Conservation (phyloP, 2,329 filamentous ascomycete species). For the Alternaria gansuensis region DNA sequence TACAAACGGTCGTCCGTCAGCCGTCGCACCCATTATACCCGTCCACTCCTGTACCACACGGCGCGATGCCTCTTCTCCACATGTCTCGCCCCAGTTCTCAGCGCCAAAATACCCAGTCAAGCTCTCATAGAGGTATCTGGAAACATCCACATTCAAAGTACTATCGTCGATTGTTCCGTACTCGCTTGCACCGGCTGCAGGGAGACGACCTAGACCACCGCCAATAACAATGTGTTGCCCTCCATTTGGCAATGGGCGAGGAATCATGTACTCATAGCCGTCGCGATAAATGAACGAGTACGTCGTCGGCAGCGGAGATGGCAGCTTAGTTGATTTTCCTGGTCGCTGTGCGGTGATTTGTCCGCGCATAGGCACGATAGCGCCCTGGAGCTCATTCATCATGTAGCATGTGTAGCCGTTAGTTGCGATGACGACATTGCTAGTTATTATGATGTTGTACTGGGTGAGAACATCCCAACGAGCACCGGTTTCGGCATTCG, state of each 20-base stretch:
- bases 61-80: conserved; percentile 24
- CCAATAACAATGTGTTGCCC: conserved; percentile 69
- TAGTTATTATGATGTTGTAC: conserved; percentile 27
- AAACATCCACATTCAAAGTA: conserved; percentile 60
- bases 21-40: conserved; percentile 63
- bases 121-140: conserved; percentile 57
- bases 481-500: not conserved
- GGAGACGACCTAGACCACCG: conserved; percentile 61
- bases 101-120: conserved; percentile 62
- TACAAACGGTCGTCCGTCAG: conserved; percentile 61
- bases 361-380: conserved; percentile 54
- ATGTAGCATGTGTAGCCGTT: conserved; percentile 50
- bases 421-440: conserved; percentile 44
- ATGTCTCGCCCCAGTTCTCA: conserved; percentile 49
- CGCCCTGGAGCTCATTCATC: conserved; percentile 48
- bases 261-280: conserved; percentile 74
- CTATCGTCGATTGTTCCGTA: conserved; percentile 68
- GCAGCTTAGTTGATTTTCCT: conserved; percentile 49
- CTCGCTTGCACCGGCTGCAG: conserved; percentile 57
- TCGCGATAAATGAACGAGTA: conserved; percentile 69
- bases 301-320: conserved; percentile 58
- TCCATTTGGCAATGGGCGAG: conserved; percentile 54
- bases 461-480: conserved; percentile 36
- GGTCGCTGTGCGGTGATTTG: conserved; percentile 53
- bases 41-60: conserved; percentile 56